phyloP scores from a whole-genome alignment of 2,329 filamentous ascomycete genomes.

The Arthrobotrys pseudoclavata region DNA sequence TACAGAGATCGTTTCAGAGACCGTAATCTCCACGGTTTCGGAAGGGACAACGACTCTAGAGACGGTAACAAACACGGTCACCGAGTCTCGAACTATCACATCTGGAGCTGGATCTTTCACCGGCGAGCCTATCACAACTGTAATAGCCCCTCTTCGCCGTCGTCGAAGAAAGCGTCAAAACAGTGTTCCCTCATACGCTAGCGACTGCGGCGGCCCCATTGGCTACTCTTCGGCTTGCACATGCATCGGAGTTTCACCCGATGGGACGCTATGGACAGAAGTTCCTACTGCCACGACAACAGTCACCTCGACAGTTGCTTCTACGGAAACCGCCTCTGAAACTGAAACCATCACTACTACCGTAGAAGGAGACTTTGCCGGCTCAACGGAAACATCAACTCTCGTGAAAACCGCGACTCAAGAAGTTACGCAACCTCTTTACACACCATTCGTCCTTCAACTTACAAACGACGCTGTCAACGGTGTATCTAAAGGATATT shows the following conservation, averaged over 20 bases:
- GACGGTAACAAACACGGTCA: conserved; percentile 18
- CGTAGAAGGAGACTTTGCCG: background rate
- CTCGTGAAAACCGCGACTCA: conserved; percentile 11
- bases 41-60: conserved; percentile 2
- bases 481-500: conserved; percentile 5
- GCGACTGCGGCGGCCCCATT: conserved; percentile 54
- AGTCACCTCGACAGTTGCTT: background rate
- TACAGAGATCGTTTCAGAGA: conserved; percentile 15
- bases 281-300: conserved; percentile 57
- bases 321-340: background rate
- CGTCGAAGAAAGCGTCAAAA: conserved; percentile 18
- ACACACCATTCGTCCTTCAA: conserved; percentile 28
- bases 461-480: conserved; percentile 20
- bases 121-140: conserved; percentile 1
- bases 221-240: conserved; percentile 63
- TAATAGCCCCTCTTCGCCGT: conserved; percentile 15
- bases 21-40: conserved; percentile 1
- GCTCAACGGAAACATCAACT: conserved; percentile 23
- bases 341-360: background rate
- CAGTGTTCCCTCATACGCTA: conserved; percentile 62
- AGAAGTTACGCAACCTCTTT: conserved; percentile 15
- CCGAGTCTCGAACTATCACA: conserved; percentile 1
- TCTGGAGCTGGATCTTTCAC: conserved; percentile 15
- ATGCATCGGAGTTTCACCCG: conserved; percentile 61
- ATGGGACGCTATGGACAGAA: conserved; percentile 54